phyloP scores from a whole-genome alignment of 2,329 filamentous ascomycete species.

The Ceratocystis papillata region DNA sequence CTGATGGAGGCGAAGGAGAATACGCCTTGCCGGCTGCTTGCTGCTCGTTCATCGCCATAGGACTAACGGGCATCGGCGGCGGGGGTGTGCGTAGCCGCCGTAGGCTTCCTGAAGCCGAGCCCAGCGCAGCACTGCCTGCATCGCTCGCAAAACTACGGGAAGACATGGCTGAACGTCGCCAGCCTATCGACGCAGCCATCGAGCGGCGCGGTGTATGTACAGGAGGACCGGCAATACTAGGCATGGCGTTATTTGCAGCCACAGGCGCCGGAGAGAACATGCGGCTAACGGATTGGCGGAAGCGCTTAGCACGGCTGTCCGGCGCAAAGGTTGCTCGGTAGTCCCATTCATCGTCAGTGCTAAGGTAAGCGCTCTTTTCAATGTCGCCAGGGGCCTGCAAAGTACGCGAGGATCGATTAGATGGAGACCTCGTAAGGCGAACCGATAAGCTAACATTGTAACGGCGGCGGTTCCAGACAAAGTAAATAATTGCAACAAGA shows the following conservation, averaged over 20 bases:
- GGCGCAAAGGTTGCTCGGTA: constrained; percentile 22
- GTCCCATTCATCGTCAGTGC: constrained; percentile 16
- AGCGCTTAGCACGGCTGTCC: constrained; percentile 1
- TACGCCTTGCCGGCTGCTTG: no score
- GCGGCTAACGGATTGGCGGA: constrained; percentile 18
- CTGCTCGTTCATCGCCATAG: not conserved
- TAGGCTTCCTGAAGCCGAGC: constrained; percentile 2
- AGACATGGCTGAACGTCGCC: constrained; percentile 13
- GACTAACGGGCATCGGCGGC: constrained; percentile 1
- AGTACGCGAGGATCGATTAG: not conserved
- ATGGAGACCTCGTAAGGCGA: not conserved
- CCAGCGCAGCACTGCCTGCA: not conserved
- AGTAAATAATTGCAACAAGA: not conserved
- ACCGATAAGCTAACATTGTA: not conserved
- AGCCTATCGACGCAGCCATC: constrained; percentile 7
- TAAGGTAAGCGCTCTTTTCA: constrained; percentile 15
- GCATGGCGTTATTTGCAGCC: not conserved
- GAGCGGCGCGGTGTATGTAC: constrained; percentile 9
- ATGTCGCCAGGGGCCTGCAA: not conserved
- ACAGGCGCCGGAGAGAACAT: constrained; percentile 5
- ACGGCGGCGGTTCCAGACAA: constrained; percentile 12
- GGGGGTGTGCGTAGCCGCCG: not conserved
- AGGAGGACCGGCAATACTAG: not conserved
- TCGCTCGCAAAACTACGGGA: not conserved
- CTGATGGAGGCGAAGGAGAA: not conserved